Conservation (phyloP, 2,329 filamentous ascomycete species). For the Aspergillus melleus region DNA sequence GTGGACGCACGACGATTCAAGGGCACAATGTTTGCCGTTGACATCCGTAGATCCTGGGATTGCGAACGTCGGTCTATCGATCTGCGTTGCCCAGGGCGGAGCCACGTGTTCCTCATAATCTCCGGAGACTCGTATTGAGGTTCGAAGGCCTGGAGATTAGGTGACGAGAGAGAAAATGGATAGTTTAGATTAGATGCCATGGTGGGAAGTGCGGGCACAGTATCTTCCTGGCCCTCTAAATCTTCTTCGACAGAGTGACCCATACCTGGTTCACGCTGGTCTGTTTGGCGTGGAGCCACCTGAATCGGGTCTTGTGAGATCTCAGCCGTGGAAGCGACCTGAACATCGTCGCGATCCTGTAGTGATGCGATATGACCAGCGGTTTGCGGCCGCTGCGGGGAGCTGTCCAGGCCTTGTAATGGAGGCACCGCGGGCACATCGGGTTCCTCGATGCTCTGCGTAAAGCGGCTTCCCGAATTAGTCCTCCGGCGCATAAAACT, state of each 20-base stretch:
- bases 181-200: constrained; percentile 20
- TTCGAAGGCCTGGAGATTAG: constrained; percentile 30
- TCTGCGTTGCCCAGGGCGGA: constrained; percentile 14
- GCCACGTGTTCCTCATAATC: constrained; percentile 17
- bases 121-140: constrained; percentile 22
- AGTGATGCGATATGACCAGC: not conserved
- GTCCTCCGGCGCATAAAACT: constrained; percentile 13
- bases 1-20: constrained; percentile 33
- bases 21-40: constrained; percentile 9
- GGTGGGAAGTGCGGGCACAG: constrained; percentile 13
- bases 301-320: not conserved
- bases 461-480: constrained; percentile 6
- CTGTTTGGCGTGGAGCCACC: not conserved
- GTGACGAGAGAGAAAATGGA: constrained; percentile 35
- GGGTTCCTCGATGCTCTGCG: constrained; percentile 2
- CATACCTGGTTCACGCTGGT: not conserved
- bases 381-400: not conserved
- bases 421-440: constrained; percentile 3
- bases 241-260: not conserved
- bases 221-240: constrained; percentile 7
- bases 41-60: constrained; percentile 18
- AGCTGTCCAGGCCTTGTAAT: not conserved
- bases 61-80: constrained; percentile 18
- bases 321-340: not conserved
- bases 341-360: not conserved